These are phyloP conservation scores for Vitis hybrid DNA, from an alignment of 177 flowering plant genomes.

Conservation along the genomic window DNA sequence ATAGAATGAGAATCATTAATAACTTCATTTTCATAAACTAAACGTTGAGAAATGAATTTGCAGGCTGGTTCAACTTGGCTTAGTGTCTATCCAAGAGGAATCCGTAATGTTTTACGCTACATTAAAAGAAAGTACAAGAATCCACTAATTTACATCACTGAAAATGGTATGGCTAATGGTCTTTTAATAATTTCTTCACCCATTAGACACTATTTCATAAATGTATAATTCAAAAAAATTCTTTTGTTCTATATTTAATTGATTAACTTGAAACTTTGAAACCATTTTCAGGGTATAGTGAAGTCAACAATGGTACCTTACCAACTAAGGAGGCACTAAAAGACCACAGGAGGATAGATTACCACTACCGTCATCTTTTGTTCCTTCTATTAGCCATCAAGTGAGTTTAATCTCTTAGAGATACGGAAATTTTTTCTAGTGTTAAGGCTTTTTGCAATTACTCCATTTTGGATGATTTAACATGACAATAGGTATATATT, in stretches of 20 bases:
- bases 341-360: constrained; percentile 16
- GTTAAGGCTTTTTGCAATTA: not conserved
- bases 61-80: constrained; percentile 18
- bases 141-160: constrained; percentile 39
- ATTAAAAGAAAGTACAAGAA: constrained; percentile 23
- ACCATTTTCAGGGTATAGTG: not conserved
- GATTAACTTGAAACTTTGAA: not conserved
- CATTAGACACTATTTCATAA: not conserved
- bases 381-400: constrained; percentile 15
- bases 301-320: constrained; percentile 12
- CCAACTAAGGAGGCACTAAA: constrained; percentile 10
- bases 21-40: too few species aligned
- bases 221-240: too few species aligned
- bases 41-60: not conserved
- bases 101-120: constrained; percentile 14
- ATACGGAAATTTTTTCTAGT: not conserved
- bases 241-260: too few species aligned
- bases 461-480: too few species aligned
- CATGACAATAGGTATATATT: too few species aligned
- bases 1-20: too few species aligned
- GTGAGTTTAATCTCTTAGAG: constrained; percentile 6
- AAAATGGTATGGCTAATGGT: constrained; percentile 28
- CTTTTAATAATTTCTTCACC: not conserved
- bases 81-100: constrained; percentile 12
- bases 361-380: constrained; percentile 13